A percentile compares a stretch with the other conserved stretches of the same genome.
Evolutionary conservation across 129 eudicot genomes (phyloP).

Genomic region (Pittosporum tobira): DNA sequence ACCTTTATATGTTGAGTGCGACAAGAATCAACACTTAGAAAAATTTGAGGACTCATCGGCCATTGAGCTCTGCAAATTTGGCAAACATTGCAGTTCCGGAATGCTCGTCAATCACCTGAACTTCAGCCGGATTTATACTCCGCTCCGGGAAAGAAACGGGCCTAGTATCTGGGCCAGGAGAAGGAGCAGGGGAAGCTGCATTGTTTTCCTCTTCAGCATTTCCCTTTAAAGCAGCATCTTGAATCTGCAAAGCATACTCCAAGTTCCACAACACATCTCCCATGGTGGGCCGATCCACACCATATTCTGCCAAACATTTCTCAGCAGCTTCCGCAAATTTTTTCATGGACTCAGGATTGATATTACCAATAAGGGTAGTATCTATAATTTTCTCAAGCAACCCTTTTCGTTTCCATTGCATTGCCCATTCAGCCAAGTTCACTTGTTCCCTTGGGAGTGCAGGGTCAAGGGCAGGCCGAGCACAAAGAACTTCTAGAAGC

Average conservation of each 20-base stretch:
- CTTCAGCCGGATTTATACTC: conserved; percentile 35
- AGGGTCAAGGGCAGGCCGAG: conserved; percentile 72
- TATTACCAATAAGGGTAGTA: conserved; percentile 38
- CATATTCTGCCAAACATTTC: conserved; percentile 80
- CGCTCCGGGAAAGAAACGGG: conserved; percentile 26
- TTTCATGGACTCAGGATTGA: conserved; percentile 70
- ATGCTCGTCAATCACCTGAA: conserved; percentile 45
- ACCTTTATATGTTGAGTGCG: not conserved
- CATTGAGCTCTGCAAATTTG: conserved; percentile 37
- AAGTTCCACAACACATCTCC: conserved; percentile 95
- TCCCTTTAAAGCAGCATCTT: conserved; percentile 47
- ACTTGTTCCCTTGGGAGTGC: conserved; percentile 81
- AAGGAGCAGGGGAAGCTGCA: conserved; percentile 23
- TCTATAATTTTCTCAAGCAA: conserved; percentile 68
- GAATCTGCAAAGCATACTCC: conserved; percentile 81
- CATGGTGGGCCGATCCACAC: conserved; percentile 88
- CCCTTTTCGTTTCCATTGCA: conserved; percentile 87
- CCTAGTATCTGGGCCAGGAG: conserved; percentile 22
- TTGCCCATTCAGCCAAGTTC: conserved; percentile 90
- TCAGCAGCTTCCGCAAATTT: conserved; percentile 85
- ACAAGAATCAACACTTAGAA: not conserved
- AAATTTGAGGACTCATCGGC: conserved; percentile 22
- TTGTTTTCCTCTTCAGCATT: conserved; percentile 44
- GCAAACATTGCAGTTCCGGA: conserved; percentile 65
- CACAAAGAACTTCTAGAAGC: conserved; percentile 68